A percentile compares a stretch with the other conserved stretches of the same genome.
Evolutionary conservation across 805 yeast genomes (phyloP).

Genomic region (Cyberlindnera euphorbiiphila): DNA sequence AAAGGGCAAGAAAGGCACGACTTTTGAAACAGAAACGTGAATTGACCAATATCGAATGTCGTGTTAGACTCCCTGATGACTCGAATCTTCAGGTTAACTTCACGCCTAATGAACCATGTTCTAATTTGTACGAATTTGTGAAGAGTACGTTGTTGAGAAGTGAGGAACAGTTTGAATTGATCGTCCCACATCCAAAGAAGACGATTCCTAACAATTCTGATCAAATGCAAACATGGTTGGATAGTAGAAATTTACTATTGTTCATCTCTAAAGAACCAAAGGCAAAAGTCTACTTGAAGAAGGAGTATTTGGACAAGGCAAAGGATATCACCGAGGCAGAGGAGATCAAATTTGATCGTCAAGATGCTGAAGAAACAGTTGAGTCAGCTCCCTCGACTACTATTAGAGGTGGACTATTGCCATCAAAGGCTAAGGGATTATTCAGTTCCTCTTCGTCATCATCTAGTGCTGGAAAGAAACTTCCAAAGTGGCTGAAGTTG

Average conservation of each 20-base stretch:
- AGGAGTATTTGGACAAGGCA: slow-evolving; percentile 29
- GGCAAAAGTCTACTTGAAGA: slow-evolving; percentile 29
- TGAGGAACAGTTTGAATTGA: slow-evolving; percentile 35
- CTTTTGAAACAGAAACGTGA: slow-evolving; percentile 27
- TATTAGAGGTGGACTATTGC: slow-evolving; percentile 21
- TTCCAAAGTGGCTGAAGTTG: slow-evolving; percentile 39
- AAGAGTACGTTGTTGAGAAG: slow-evolving; percentile 27
- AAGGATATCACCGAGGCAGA: slow-evolving; percentile 32
- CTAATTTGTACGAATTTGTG: slow-evolving; percentile 30
- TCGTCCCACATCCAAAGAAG: slow-evolving; percentile 44
- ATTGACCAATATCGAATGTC: slow-evolving; percentile 33
- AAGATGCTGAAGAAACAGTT: slow-evolving; percentile 8
- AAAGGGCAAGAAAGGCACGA: slow-evolving; percentile 36
- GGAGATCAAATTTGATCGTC: slow-evolving; percentile 19
- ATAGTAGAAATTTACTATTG: slow-evolving; percentile 42
- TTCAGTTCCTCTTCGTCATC: not conserved
- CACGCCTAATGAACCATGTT: slow-evolving; percentile 38
- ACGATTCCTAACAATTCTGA: slow-evolving; percentile 30
- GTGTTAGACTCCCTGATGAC: slow-evolving; percentile 59
- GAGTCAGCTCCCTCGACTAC: slow-evolving; percentile 8
- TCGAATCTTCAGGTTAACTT: slow-evolving; percentile 49
- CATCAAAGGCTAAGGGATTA: slow-evolving; percentile 10
- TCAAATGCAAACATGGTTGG: slow-evolving; percentile 37
- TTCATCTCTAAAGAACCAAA: slow-evolving; percentile 26
- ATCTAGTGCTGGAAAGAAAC: slow-evolving; percentile 20